Percentiles rank a stretch among this genome's conserved stretches.
Conservation (phyloP, 2,329 filamentous ascomycete species). For the Trichoderma arundinaceum region DNA sequence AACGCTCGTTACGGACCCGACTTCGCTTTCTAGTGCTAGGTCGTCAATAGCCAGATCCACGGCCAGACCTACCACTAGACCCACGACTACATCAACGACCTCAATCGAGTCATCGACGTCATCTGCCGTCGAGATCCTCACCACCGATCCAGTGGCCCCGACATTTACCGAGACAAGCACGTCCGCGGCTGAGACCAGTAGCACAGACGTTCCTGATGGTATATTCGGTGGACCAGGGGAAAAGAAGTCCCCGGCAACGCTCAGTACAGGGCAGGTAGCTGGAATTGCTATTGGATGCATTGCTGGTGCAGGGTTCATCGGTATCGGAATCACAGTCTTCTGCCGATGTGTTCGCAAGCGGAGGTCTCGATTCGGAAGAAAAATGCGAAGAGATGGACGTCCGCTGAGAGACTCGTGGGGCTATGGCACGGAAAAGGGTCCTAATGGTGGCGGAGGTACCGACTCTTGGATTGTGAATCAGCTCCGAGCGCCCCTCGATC, state of each 20-base stretch:
- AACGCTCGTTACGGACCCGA: conserved; percentile 39
- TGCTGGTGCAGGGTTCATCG: conserved; percentile 53
- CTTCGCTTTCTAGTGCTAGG: conserved; percentile 33
- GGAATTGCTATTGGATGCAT: conserved; percentile 64
- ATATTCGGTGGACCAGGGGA: not conserved
- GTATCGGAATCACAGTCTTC: conserved; percentile 54
- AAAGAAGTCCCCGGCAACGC: conserved; percentile 27
- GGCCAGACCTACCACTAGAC: not conserved
- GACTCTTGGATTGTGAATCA: conserved; percentile 41
- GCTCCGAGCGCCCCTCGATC: conserved; percentile 35
- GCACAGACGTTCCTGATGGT: conserved; percentile 23
- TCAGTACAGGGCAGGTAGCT: conserved; percentile 55
- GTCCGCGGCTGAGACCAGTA: conserved; percentile 3
- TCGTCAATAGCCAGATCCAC: conserved; percentile 12
- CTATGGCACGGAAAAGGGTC: conserved; percentile 40
- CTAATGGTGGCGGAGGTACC: conserved; percentile 31
- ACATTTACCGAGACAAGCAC: conserved; percentile 23
- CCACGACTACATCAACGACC: not conserved
- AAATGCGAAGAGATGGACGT: conserved; percentile 16
- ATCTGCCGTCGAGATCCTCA: not conserved
- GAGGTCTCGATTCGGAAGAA: conserved; percentile 40
- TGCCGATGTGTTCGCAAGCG: conserved; percentile 50
- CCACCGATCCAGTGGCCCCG: conserved; percentile 1
- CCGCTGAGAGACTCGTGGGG: conserved; percentile 46
- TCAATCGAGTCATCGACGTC: not conserved